Conservation (phyloP, 2,329 filamentous ascomycete species). For the Sphaerulina musiva region DNA sequence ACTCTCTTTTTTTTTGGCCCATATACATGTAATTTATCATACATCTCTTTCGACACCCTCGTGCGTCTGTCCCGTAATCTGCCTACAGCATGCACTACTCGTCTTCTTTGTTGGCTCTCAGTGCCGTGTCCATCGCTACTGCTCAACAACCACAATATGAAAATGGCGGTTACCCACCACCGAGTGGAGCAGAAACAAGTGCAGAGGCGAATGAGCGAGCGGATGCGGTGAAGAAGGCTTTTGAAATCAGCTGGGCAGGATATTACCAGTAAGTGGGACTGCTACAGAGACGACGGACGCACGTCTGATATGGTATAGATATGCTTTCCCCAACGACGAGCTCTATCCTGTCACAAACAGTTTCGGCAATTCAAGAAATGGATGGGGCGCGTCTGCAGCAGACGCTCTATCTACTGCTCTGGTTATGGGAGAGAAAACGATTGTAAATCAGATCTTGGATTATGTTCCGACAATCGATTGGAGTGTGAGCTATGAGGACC, state of each 20-base stretch:
- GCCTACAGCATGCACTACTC: background rate
- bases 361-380: conserved; percentile 64
- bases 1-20: background rate
- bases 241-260: conserved; percentile 64
- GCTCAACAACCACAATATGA: background rate
- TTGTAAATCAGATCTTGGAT: conserved; percentile 64
- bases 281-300: background rate
- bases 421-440: conserved; percentile 63
- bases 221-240: conserved; percentile 60
- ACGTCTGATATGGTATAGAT: conserved; percentile 41
- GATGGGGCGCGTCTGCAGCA: conserved; percentile 78
- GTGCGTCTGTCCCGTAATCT: background rate
- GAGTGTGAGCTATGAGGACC: conserved; percentile 60
- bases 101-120: conserved; percentile 4
- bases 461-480: conserved; percentile 68
- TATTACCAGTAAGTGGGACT: conserved; percentile 23
- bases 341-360: conserved; percentile 61
- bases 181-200: conserved; percentile 6
- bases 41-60: background rate
- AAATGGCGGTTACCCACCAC: too few species aligned
- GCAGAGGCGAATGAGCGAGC: conserved; percentile 33
- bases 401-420: conserved; percentile 77
- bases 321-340: conserved; percentile 40
- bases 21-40: background rate
- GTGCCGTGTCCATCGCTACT: conserved; percentile 4